These are phyloP conservation scores for Sodiomyces alkalinus DNA, from an alignment of 2,329 filamentous ascomycete genomes.

Conservation along the genomic window DNA sequence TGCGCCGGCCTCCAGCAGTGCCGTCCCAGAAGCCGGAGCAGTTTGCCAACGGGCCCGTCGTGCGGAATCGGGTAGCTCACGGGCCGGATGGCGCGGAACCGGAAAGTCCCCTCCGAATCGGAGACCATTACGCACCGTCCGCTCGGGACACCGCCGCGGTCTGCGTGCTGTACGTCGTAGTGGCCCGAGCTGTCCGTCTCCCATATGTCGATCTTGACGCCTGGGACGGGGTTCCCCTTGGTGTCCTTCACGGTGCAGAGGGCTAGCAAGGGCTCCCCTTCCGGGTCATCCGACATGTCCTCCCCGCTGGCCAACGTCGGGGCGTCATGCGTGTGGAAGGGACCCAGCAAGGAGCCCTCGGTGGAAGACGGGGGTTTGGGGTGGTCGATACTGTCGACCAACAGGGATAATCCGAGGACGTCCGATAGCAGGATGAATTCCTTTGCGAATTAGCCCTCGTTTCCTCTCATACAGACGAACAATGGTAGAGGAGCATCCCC, in stretches of 20 bases:
- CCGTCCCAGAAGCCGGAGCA: constrained; percentile 50
- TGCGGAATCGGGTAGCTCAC: constrained; percentile 76
- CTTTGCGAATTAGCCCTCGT: constrained; percentile 13
- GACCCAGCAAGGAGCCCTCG: constrained; percentile 64
- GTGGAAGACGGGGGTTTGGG: constrained; percentile 53
- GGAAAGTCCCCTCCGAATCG: constrained; percentile 35
- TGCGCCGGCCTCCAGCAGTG: constrained; percentile 67
- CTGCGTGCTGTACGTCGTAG: constrained; percentile 61
- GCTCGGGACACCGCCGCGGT: constrained; percentile 27
- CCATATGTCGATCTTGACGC: constrained; percentile 62
- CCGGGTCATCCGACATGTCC: constrained; percentile 45
- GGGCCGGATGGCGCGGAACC: constrained; percentile 73
- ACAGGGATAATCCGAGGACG: constrained; percentile 56
- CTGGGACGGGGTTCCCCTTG: constrained; percentile 39
- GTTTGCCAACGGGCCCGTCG: constrained; percentile 67
- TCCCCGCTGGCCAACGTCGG: constrained; percentile 33
- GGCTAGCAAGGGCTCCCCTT: constrained; percentile 51
- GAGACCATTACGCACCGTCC: constrained; percentile 35
- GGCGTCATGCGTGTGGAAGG: constrained; percentile 67
- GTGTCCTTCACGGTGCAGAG: constrained; percentile 52
- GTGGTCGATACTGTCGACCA: constrained; percentile 64
- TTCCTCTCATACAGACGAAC: constrained; percentile 1
- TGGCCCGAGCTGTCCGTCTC: constrained; percentile 60
- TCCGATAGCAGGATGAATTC: constrained; percentile 69
- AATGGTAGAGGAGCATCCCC: too few relatives aligned